Conservation (phyloP, 2,329 filamentous ascomycete species). For the Diaporthe ampelina region DNA sequence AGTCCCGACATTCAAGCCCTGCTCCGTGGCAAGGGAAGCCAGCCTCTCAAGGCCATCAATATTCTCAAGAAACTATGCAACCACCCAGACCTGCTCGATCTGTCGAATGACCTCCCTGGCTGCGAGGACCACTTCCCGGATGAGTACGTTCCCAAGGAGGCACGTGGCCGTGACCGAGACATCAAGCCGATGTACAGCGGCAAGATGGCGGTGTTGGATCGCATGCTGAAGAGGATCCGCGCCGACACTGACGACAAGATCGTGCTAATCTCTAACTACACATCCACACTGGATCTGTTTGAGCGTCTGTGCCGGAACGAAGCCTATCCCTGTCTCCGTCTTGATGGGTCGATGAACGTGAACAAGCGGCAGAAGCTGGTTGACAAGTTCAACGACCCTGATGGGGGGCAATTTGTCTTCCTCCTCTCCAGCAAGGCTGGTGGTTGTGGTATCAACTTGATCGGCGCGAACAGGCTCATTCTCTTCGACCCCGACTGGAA, state of each 20-base stretch:
- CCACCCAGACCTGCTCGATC: conserved; percentile 91
- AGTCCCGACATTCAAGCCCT: conserved; percentile 95
- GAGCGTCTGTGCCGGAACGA: conserved; percentile 89
- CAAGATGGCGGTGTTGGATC: conserved; percentile 98
- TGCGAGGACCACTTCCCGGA: conserved; percentile 85
- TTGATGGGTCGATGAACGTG: conserved; percentile 98
- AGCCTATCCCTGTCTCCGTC: conserved; percentile 86
- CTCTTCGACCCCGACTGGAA: conserved; percentile 99
- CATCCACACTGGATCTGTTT: conserved; percentile 94
- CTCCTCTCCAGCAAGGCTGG: conserved; percentile 97
- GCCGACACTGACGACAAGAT: conserved; percentile 99
- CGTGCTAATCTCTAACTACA: conserved; percentile 98
- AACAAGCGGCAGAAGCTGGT: conserved; percentile 97
- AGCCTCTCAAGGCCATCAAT: conserved; percentile 95
- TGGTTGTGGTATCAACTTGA: conserved; percentile 95
- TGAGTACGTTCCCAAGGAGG: conserved; percentile 90
- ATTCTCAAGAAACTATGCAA: conserved; percentile 99
- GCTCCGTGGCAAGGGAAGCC: conserved; percentile 92
- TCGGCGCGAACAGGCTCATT: conserved; percentile 93
- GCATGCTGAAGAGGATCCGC: conserved; percentile 95
- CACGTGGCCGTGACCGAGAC: conserved; percentile 89
- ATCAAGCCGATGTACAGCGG: conserved; percentile 97
- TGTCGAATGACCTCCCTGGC: conserved; percentile 87
- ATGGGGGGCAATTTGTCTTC: conserved; percentile 92
- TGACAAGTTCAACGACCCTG: conserved; percentile 96